phyloP scores from a whole-genome alignment of 805 yeast species.

The Cyberlindnera japonica region DNA sequence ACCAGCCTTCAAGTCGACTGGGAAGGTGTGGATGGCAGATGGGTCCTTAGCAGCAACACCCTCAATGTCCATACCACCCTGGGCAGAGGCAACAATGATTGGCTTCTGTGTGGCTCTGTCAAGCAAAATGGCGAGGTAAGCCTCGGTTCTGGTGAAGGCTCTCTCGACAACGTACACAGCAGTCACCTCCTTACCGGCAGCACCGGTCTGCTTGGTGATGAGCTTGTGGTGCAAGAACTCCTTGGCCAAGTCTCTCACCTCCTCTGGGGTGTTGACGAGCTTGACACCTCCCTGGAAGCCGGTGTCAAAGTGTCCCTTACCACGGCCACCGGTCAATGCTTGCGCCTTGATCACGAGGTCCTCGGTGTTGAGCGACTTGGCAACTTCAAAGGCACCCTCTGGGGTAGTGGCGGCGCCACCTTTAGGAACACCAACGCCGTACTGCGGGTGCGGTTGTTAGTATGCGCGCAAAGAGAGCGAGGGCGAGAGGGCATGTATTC shows the following conservation, averaged over 20 bases:
- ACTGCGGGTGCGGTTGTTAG: slow-evolving; percentile 29
- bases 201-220: slow-evolving; percentile 97
- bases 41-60: slow-evolving; percentile 94
- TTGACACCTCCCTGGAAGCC: slow-evolving; percentile 97
- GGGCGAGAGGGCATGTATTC: neutral
- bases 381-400: slow-evolving; percentile 80
- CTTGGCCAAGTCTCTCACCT: slow-evolving; percentile 80
- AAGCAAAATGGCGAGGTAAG: slow-evolving; percentile 90
- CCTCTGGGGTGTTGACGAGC: slow-evolving; percentile 77
- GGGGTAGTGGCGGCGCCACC: slow-evolving; percentile 92
- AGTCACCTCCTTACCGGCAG: slow-evolving; percentile 93
- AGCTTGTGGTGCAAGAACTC: slow-evolving; percentile 91
- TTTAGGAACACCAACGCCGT: slow-evolving; percentile 86
- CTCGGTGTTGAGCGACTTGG: slow-evolving; percentile 68
- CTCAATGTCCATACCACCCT: slow-evolving; percentile 99
- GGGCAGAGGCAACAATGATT: slow-evolving; percentile 90
- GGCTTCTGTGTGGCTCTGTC: slow-evolving; percentile 91
- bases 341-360: slow-evolving; percentile 97
- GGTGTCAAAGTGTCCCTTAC: slow-evolving; percentile 95
- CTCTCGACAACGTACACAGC: slow-evolving; percentile 96
- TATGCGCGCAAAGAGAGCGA: neutral
- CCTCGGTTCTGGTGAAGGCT: slow-evolving; percentile 90
- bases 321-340: slow-evolving; percentile 99
- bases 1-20: slow-evolving; percentile 73
- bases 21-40: slow-evolving; percentile 83